Conservation (phyloP, 1,284 basidiomycete species). For the Phlebopus sp. region DNA sequence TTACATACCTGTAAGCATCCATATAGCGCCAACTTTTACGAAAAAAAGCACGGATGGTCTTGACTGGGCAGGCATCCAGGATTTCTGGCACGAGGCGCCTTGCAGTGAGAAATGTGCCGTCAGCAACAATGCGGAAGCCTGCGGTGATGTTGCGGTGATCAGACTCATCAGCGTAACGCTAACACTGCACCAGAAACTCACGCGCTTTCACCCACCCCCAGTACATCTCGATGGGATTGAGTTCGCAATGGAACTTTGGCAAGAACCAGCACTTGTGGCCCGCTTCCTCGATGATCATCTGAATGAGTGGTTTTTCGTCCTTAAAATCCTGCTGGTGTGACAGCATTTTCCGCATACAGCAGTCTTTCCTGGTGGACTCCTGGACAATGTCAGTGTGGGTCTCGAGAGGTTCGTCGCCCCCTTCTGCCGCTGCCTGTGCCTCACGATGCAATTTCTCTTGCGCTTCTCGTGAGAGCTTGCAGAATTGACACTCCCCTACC, state of each 20-base stretch:
- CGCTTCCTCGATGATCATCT: constrained; percentile 5
- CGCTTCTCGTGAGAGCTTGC: constrained; percentile 3
- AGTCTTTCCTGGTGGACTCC: background rate
- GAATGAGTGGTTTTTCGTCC: constrained; percentile 7
- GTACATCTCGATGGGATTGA: constrained; percentile 26
- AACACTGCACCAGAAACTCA: no score
- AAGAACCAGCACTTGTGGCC: constrained; percentile 10
- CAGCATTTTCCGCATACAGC: constrained; percentile 9
- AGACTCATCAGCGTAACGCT: no score
- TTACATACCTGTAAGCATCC: constrained; percentile 4
- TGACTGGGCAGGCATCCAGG: no score
- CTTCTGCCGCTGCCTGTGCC: background rate
- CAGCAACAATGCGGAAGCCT: no score
- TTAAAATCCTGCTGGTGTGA: constrained; percentile 8
- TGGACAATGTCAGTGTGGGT: background rate
- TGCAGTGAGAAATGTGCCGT: no score
- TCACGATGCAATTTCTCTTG: background rate
- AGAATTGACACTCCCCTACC: constrained; percentile 5
- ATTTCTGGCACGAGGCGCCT: no score
- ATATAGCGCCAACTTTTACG: constrained; percentile 3
- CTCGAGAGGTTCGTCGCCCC: background rate
- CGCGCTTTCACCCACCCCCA: constrained; percentile 15
- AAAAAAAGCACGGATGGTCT: background rate
- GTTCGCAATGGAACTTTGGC: constrained; percentile 9
- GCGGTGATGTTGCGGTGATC: no score